Percentiles rank a stretch among this genome's conserved stretches.
phyloP scores from a whole-genome alignment of 176 grass and related monocot species.

The Aegilops sharonensis region DNA sequence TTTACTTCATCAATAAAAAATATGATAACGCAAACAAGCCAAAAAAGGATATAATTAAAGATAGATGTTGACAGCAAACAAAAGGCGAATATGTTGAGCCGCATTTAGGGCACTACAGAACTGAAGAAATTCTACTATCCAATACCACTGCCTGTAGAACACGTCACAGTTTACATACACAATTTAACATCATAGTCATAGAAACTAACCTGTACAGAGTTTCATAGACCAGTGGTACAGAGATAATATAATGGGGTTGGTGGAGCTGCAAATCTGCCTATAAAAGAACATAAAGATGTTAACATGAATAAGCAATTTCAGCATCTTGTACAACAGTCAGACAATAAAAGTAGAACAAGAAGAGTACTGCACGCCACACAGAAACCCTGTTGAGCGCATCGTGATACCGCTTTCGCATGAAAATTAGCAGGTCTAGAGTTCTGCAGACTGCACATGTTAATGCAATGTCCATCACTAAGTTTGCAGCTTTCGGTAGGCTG shows the following conservation, averaged over 20 bases:
- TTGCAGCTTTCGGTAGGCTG: slow-evolving; percentile 20
- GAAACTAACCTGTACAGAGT: slow-evolving; percentile 85
- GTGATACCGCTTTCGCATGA: background rate
- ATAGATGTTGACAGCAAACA: background rate
- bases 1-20: background rate
- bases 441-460: background rate
- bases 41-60: background rate
- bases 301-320: slow-evolving; percentile 45
- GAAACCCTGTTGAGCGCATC: background rate
- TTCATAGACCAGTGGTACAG: slow-evolving; percentile 92
- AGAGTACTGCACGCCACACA: background rate
- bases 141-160: background rate
- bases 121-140: background rate
- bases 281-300: slow-evolving; percentile 51
- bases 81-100: background rate
- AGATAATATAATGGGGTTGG: slow-evolving; percentile 84
- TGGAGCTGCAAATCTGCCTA: slow-evolving; percentile 95
- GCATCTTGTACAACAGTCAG: slow-evolving; percentile 32
- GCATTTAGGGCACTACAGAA: slow-evolving; percentile 6
- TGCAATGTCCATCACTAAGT: background rate
- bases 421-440: slow-evolving; percentile 3
- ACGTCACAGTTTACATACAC: background rate
- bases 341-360: slow-evolving; percentile 29
- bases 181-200: slow-evolving; percentile 8
- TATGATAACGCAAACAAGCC: background rate